Percentiles rank a stretch among this genome's conserved stretches.
These are phyloP conservation scores for Ustilago trichophora DNA, from an alignment of 1,284 basidiomycete species.

Conservation along the genomic window DNA sequence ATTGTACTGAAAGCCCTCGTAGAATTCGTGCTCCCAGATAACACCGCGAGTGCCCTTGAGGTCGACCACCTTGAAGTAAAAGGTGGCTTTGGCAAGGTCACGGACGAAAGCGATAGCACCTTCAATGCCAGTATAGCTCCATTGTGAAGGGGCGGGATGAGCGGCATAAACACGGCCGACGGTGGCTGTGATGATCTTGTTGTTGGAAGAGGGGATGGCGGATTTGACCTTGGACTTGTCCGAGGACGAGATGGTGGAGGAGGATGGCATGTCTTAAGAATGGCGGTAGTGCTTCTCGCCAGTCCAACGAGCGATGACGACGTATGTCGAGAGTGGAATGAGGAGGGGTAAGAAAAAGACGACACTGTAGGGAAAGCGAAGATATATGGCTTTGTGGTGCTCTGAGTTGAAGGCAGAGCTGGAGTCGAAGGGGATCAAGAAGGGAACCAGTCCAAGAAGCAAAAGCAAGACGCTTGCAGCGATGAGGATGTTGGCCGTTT, in stretches of 20 bases:
- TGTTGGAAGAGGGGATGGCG: conserved; percentile 55
- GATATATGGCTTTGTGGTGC: conserved; percentile 6
- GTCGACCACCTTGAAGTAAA: conserved; percentile 60
- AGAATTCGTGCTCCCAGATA: conserved; percentile 93
- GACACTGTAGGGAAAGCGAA: conserved; percentile 46
- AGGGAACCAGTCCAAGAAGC: conserved; percentile 7
- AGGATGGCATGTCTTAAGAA: conserved; percentile 57
- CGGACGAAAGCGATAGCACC: conserved; percentile 63
- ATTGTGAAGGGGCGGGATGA: conserved; percentile 42
- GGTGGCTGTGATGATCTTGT: conserved; percentile 65
- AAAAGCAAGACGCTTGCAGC: conserved; percentile 26
- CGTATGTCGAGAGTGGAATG: conserved; percentile 57
- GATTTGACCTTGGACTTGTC: conserved; percentile 65
- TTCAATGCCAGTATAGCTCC: conserved; percentile 62
- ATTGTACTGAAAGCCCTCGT: conserved; percentile 82
- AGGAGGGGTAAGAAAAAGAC: conserved; percentile 55
- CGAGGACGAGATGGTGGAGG: conserved; percentile 58
- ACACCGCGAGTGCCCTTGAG: conserved; percentile 79
- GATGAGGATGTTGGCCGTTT: conserved; percentile 14
- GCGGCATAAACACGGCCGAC: conserved; percentile 63
- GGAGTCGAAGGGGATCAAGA: conserved; percentile 5
- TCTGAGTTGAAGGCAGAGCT: not conserved
- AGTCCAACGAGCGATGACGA: conserved; percentile 63
- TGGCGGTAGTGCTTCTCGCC: conserved; percentile 55
- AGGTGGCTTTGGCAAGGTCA: conserved; percentile 49